Conservation (phyloP, 139 green algal genomes). For the Protoeuglena noctilucae region DNA sequence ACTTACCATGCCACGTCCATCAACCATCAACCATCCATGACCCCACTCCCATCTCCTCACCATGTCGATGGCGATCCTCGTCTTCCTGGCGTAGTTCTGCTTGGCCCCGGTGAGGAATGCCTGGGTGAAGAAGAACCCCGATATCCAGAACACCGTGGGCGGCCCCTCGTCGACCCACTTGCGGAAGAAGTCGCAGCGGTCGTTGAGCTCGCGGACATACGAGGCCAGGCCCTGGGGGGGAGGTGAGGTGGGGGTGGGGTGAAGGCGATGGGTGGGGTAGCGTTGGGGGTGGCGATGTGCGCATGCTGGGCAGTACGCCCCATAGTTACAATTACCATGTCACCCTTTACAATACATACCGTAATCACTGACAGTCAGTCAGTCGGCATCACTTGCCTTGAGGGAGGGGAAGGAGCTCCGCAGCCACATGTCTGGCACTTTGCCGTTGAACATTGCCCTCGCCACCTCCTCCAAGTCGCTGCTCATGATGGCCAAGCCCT, state of each 20-base stretch:
- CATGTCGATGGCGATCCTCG: conserved; percentile 46
- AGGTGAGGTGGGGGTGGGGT: no score
- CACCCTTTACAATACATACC: no score
- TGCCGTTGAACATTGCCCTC: conserved; percentile 13
- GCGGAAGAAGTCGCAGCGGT: conserved; percentile 45
- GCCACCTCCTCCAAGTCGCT: conserved; percentile 45
- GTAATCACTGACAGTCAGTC: no score
- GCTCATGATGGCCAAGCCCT: conserved; percentile 62
- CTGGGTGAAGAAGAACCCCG: conserved; percentile 75
- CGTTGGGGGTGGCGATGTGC: no score
- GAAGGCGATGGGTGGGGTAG: no score
- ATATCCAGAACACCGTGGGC: conserved; percentile 55
- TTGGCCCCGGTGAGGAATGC: conserved; percentile 62
- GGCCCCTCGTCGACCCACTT: conserved; percentile 44
- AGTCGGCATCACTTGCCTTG: no score
- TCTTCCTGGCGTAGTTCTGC: conserved; percentile 68
- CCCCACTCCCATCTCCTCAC: no score
- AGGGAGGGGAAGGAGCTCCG: conserved; percentile 45
- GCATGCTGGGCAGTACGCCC: no score
- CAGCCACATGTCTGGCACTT: conserved; percentile 51
- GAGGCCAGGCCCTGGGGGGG: no score
- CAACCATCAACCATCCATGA: no score
- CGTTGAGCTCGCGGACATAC: conserved; percentile 56
- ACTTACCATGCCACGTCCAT: no score
- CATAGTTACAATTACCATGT: no score